phyloP scores from a whole-genome alignment of 768 basidiomycete genomes.

The Cystobasidium tubakii region DNA sequence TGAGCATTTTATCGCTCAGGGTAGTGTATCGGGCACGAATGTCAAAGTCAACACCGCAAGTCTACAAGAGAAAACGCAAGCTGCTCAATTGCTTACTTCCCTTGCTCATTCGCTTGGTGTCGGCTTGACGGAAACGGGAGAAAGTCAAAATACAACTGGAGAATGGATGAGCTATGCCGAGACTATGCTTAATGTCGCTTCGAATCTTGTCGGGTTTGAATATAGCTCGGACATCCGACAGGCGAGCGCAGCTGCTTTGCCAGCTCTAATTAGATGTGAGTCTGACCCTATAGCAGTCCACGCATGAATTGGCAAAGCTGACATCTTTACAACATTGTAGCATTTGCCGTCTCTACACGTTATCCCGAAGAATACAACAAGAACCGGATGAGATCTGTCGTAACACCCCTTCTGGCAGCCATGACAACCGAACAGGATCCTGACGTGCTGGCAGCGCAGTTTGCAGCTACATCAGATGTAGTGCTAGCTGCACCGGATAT shows the following conservation, averaged over 20 bases:
- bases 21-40: neutral
- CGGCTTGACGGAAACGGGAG: slow-evolving; percentile 8
- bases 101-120: slow-evolving; percentile 26
- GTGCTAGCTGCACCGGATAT: slow-evolving; percentile 23
- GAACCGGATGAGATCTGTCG: neutral
- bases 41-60: slow-evolving; percentile 15
- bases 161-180: slow-evolving; percentile 32
- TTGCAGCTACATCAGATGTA: slow-evolving; percentile 23
- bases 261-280: slow-evolving; percentile 13
- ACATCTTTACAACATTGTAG: too few species aligned
- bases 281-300: too few species aligned
- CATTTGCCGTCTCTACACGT: neutral
- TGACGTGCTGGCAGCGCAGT: slow-evolving; percentile 14
- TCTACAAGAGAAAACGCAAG: slow-evolving; percentile 15
- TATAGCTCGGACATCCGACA: slow-evolving; percentile 15
- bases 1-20: neutral
- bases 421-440: slow-evolving; percentile 18
- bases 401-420: slow-evolving; percentile 1
- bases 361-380: slow-evolving; percentile 15
- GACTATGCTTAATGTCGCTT: slow-evolving; percentile 26
- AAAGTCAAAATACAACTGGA: slow-evolving; percentile 21
- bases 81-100: slow-evolving; percentile 16
- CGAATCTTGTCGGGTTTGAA: slow-evolving; percentile 8
- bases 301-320: too few species aligned
- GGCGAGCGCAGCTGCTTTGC: slow-evolving; percentile 7